Conservation (phyloP, 106 monocot genomes). For the Acorus calamus region DNA sequence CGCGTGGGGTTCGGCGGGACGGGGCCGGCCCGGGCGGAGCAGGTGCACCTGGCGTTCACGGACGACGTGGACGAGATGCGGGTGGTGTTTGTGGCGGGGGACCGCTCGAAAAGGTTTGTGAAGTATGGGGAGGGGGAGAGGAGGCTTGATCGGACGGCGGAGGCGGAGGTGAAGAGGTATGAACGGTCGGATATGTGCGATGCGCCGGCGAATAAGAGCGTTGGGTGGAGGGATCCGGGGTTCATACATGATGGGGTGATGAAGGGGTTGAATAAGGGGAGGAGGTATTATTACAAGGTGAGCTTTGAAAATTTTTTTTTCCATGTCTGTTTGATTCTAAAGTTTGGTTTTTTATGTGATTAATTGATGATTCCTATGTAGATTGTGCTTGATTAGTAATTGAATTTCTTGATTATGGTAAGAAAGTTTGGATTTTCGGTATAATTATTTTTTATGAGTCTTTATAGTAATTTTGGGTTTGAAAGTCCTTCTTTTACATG, state of each 20-base stretch:
- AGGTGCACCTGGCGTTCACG: slow-evolving; percentile 72
- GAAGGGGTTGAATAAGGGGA: slow-evolving; percentile 62
- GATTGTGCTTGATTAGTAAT: too few species aligned
- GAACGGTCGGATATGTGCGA: slow-evolving; percentile 77
- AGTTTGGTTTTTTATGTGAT: too few species aligned
- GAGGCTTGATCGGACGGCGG: slow-evolving; percentile 25
- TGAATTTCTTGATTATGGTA: too few species aligned
- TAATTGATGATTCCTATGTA: too few species aligned
- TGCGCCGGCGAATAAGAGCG: slow-evolving; percentile 61
- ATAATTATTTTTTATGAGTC: too few species aligned
- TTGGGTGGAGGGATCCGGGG: slow-evolving; percentile 97
- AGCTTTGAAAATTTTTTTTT: slow-evolving; percentile 4
- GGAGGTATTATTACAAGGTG: slow-evolving; percentile 80
- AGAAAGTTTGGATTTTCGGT: too few species aligned
- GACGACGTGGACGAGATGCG: slow-evolving; percentile 80
- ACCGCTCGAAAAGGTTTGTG: slow-evolving; percentile 28
- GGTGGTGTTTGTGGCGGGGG: slow-evolving; percentile 68
- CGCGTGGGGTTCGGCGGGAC: slow-evolving; percentile 29
- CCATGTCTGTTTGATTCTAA: neutral
- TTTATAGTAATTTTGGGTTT: too few species aligned
- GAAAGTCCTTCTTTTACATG: too few species aligned
- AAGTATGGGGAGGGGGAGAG: slow-evolving; percentile 43
- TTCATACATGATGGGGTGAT: slow-evolving; percentile 77
- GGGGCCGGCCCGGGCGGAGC: slow-evolving; percentile 26
- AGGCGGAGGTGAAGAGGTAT: slow-evolving; percentile 57